phyloP scores from a whole-genome alignment of 768 basidiomycete genomes.

The Serendipita sp. region DNA sequence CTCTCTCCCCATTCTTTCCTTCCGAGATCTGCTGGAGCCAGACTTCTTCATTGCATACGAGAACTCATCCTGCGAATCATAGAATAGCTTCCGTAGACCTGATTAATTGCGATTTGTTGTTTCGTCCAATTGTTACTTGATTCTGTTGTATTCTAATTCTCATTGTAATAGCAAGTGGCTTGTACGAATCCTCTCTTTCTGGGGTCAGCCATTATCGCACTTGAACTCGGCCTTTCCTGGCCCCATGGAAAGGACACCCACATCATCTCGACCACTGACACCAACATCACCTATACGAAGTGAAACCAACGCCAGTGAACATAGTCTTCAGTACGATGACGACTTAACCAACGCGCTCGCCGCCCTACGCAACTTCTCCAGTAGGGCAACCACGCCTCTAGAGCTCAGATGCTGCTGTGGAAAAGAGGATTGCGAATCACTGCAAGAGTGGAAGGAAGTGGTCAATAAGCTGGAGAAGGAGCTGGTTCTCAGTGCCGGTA shows the following conservation, averaged over 20 bases:
- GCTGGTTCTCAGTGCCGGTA: conserved; percentile 75
- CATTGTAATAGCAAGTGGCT: neutral
- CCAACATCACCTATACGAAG: conserved; percentile 36
- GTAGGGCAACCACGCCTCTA: conserved; percentile 39
- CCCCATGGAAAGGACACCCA: conserved; percentile 4
- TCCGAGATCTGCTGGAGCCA: conserved; percentile 28
- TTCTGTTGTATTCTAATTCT: conserved; percentile 7
- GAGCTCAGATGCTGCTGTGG: conserved; percentile 48
- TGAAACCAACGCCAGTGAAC: conserved; percentile 24
- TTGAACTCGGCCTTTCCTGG: neutral
- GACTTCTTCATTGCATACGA: conserved; percentile 63
- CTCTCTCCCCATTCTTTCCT: conserved; percentile 60
- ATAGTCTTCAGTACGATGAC: conserved; percentile 18
- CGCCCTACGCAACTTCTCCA: conserved; percentile 34
- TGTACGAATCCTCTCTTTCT: neutral
- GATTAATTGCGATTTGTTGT: neutral
- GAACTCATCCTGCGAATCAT: conserved; percentile 26
- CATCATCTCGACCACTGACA: conserved; percentile 25
- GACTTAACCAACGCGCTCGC: conserved; percentile 59
- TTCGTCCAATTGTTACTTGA: neutral
- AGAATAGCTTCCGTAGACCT: conserved; percentile 1
- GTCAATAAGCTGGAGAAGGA: conserved; percentile 61
- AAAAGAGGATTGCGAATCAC: conserved; percentile 46
- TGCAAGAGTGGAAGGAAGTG: conserved; percentile 42
- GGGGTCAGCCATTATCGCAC: neutral